Conservation (phyloP, 192 early-diverging fungal species). For the Coemansia reversa region DNA sequence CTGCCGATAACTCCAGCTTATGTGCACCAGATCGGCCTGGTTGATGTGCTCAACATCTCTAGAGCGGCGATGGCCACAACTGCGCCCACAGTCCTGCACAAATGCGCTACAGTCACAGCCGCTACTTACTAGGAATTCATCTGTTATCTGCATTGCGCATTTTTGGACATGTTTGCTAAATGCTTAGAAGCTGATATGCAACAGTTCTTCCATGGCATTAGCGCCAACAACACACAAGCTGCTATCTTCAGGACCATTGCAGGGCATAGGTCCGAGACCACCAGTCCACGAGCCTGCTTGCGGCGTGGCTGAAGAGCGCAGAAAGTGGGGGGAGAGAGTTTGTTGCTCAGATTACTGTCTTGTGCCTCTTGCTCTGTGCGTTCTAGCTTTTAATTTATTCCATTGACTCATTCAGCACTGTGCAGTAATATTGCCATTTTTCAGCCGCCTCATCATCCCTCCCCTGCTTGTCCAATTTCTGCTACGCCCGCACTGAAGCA, state of each 20-base stretch:
- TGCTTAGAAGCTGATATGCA: slow-evolving; percentile 2
- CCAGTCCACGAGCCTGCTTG: neutral
- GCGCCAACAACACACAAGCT: slow-evolving; percentile 3
- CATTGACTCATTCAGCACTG: neutral
- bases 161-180: slow-evolving; percentile 3
- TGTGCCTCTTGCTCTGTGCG: neutral
- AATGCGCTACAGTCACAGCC: neutral
- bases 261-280: slow-evolving; percentile 2
- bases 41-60: neutral
- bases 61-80: neutral
- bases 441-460: neutral
- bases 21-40: neutral
- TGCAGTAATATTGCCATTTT: slow-evolving; percentile 17
- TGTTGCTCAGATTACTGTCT: neutral
- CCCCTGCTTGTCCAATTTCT: neutral
- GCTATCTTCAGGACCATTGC: slow-evolving; percentile 2
- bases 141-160: neutral
- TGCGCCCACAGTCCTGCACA: neutral
- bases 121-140: neutral
- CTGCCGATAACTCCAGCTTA: neutral
- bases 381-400: neutral
- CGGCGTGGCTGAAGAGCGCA: neutral
- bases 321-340: neutral
- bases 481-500: neutral
- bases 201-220: neutral